These are phyloP conservation scores for Aspergillus biplanus DNA, from an alignment of 495 filamentous ascomycete genomes.

Conservation along the genomic window DNA sequence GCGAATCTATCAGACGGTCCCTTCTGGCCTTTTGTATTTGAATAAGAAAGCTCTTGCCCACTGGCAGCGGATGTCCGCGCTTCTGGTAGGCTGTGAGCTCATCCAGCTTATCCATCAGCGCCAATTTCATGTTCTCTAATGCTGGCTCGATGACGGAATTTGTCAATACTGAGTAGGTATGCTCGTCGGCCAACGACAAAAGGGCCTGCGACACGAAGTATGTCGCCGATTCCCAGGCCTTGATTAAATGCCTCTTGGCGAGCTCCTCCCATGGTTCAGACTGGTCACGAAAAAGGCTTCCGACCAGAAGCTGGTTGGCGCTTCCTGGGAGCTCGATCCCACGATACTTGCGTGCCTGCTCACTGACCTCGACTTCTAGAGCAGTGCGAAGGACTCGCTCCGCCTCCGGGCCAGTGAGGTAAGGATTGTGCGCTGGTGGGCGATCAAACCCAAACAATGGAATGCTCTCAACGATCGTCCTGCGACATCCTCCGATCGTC, in stretches of 20 bases:
- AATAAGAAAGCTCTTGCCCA: conserved; percentile 41
- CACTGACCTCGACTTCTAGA: conserved; percentile 25
- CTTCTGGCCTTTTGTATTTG: conserved; percentile 31
- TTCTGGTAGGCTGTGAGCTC: conserved; percentile 47
- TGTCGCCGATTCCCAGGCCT: conserved; percentile 27
- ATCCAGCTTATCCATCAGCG: conserved; percentile 42
- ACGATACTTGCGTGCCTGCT: conserved; percentile 27
- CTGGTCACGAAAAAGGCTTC: conserved; percentile 48
- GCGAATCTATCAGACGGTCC: conserved; percentile 16
- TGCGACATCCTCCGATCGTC: conserved; percentile 42
- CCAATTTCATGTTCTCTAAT: conserved; percentile 35
- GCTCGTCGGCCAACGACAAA: conserved; percentile 35
- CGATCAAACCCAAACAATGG: too few relatives aligned
- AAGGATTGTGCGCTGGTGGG: too few relatives aligned
- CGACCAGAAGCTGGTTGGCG: conserved; percentile 47
- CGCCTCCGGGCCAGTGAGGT: too few relatives aligned
- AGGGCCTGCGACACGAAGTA: too few relatives aligned
- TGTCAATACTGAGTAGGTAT: conserved; percentile 35
- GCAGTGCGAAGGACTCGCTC: too few relatives aligned
- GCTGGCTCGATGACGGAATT: conserved; percentile 27
- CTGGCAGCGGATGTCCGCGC: conserved; percentile 47
- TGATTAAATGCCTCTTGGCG: conserved; percentile 30
- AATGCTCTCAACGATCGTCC: too few relatives aligned
- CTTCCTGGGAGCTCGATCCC: conserved; percentile 52
- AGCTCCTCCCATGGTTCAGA: conserved; percentile 40